Conservation (phyloP, 768 basidiomycete genomes). For the Grammothele lineata region DNA sequence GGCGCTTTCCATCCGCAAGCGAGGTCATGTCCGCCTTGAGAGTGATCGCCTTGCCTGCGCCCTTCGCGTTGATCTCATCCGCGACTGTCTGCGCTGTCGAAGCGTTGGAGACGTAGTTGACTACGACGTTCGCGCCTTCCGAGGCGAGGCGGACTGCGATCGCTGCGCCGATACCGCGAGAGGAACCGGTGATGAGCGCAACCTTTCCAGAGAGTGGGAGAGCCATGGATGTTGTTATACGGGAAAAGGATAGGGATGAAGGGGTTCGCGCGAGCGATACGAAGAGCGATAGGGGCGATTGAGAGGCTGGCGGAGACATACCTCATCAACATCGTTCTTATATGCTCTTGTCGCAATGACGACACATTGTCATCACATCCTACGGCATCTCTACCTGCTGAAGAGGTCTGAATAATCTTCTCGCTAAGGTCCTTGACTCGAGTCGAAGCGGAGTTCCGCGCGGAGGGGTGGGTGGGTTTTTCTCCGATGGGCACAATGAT, state of each 20-base stretch:
- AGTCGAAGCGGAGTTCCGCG: too few relatives aligned
- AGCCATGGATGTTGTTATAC: slow-evolving; percentile 4
- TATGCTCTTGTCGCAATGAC: too few relatives aligned
- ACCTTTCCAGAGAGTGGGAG: slow-evolving; percentile 24
- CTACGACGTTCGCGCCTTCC: slow-evolving; percentile 53
- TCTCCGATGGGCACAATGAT: too few relatives aligned
- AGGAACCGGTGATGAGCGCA: slow-evolving; percentile 53
- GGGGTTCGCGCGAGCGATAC: too few relatives aligned
- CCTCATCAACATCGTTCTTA: too few relatives aligned
- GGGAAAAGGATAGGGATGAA: neutral
- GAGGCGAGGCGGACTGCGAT: slow-evolving; percentile 49
- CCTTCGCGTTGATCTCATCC: slow-evolving; percentile 40
- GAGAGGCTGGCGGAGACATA: too few relatives aligned
- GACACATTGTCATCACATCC: too few relatives aligned
- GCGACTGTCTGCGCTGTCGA: slow-evolving; percentile 44
- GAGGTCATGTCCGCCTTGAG: slow-evolving; percentile 51
- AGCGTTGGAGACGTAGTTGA: slow-evolving; percentile 47
- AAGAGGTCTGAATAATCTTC: too few relatives aligned
- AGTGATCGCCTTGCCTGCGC: slow-evolving; percentile 40
- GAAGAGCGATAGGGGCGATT: too few relatives aligned
- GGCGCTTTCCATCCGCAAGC: slow-evolving; percentile 39
- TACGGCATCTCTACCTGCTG: too few relatives aligned
- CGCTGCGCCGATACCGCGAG: slow-evolving; percentile 55
- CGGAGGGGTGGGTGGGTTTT: too few relatives aligned
- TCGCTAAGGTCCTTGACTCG: too few relatives aligned